Percentiles rank a stretch among this genome's conserved stretches.
Evolutionary conservation across 176 grass and related monocot genomes (phyloP).

Genomic region (Eleusine indica): DNA sequence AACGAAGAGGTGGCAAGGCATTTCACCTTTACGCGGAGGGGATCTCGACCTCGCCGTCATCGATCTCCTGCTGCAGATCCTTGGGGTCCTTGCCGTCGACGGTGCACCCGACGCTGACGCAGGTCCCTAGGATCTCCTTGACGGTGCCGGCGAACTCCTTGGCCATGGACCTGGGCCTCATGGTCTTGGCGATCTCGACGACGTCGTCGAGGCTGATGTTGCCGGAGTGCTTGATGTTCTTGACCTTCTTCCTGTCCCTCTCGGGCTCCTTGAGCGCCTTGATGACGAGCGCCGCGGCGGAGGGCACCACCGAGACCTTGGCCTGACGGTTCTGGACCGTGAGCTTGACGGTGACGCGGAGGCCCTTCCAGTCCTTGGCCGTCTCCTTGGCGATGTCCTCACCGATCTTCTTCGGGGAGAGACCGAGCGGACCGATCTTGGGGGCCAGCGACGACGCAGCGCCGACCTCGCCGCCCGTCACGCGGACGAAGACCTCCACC

Average conservation of each 20-base stretch:
- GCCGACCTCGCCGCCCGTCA: slow-evolving; percentile 90
- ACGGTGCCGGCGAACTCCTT: slow-evolving; percentile 73
- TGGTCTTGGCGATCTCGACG: slow-evolving; percentile 67
- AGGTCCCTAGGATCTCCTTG: slow-evolving; percentile 84
- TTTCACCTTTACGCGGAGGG: slow-evolving; percentile 55
- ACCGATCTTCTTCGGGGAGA: slow-evolving; percentile 96
- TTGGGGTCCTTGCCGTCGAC: slow-evolving; percentile 89
- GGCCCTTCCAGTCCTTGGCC: slow-evolving; percentile 94
- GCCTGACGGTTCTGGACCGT: slow-evolving; percentile 94
- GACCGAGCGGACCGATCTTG: slow-evolving; percentile 90
- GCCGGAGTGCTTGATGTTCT: slow-evolving; percentile 82
- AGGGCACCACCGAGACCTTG: slow-evolving; percentile 89
- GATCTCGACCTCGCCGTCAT: slow-evolving; percentile 78
- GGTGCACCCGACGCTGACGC: slow-evolving; percentile 80
- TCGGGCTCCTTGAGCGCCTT: slow-evolving; percentile 88
- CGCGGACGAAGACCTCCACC: slow-evolving; percentile 89
- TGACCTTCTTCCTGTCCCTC: slow-evolving; percentile 79
- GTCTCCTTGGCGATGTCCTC: slow-evolving; percentile 99
- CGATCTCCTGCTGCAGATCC: slow-evolving; percentile 77
- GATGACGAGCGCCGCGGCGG: slow-evolving; percentile 81
- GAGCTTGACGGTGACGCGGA: slow-evolving; percentile 94
- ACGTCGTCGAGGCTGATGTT: slow-evolving; percentile 87
- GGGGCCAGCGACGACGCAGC: slow-evolving; percentile 85
- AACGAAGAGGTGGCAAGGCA: background rate
- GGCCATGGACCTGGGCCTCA: slow-evolving; percentile 75